Percentiles rank a stretch among this genome's conserved stretches.
phyloP scores from a whole-genome alignment of 768 basidiomycete genomes.

The Mycena sanguinolenta region DNA sequence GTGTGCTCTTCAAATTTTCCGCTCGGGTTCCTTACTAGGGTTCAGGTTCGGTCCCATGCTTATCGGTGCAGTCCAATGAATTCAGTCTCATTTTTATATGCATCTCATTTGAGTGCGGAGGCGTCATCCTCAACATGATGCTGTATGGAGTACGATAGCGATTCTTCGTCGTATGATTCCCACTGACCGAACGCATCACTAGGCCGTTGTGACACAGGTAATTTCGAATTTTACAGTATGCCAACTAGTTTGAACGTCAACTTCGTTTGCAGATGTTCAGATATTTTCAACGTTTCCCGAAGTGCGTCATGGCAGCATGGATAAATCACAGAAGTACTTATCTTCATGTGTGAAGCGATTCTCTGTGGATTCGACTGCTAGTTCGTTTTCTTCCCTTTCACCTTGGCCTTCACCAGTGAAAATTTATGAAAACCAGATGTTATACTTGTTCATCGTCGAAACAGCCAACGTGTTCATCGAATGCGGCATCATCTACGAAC shows the following conservation, averaged over 20 bases:
- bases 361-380: slow-evolving; percentile 14
- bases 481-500: slow-evolving; percentile 28
- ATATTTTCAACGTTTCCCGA: no score
- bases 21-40: background rate
- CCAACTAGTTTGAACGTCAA: background rate
- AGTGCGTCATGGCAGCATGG: slow-evolving; percentile 2
- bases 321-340: background rate
- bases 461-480: slow-evolving; percentile 23
- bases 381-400: background rate
- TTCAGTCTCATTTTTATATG: background rate
- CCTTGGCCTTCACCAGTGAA: no score
- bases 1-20: background rate
- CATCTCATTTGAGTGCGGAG: slow-evolving; percentile 7
- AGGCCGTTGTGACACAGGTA: slow-evolving; percentile 24
- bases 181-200: background rate
- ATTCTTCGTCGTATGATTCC: background rate
- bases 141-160: slow-evolving; percentile 22
- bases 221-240: background rate
- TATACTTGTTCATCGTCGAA: slow-evolving; percentile 29
- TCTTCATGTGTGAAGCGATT: slow-evolving; percentile 7
- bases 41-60: slow-evolving; percentile 26
- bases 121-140: slow-evolving; percentile 27
- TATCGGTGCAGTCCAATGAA: slow-evolving; percentile 26
- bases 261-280: slow-evolving; percentile 4
- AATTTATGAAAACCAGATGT: slow-evolving; percentile 14